A percentile compares a stretch with the other conserved stretches of the same genome.
These are phyloP conservation scores for Pleurotus djamor DNA, from an alignment of 768 basidiomycete species.

Conservation along the genomic window DNA sequence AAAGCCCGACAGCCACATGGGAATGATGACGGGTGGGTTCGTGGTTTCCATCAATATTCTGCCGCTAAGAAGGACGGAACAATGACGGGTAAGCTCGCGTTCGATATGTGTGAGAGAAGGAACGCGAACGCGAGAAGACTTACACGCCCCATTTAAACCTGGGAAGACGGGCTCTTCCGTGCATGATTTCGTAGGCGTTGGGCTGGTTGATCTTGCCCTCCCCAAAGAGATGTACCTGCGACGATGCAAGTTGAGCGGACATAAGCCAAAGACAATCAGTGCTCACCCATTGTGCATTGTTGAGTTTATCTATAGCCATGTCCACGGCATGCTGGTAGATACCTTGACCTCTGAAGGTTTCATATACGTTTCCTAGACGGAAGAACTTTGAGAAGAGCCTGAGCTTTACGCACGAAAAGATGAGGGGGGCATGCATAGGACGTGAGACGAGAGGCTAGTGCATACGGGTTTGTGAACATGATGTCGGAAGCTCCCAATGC, in stretches of 20 bases:
- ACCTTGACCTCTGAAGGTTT: conserved; percentile 89
- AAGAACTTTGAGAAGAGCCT: conserved; percentile 87
- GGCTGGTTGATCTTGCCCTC: conserved; percentile 89
- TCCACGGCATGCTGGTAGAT: conserved; percentile 88
- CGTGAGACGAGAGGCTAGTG: conserved; percentile 4
- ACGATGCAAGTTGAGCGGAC: neutral
- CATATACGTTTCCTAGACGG: conserved; percentile 84
- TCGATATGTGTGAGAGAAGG: conserved; percentile 5
- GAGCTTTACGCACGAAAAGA: conserved; percentile 23
- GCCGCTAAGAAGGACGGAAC: conserved; percentile 45
- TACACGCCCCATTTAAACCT: conserved; percentile 97
- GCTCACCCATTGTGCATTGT: conserved; percentile 85
- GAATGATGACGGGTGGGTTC: conserved; percentile 76
- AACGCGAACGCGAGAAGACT: conserved; percentile 28
- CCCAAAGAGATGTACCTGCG: conserved; percentile 86
- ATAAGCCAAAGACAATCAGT: neutral
- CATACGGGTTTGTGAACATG: conserved; percentile 92
- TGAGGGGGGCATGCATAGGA: conserved; percentile 6
- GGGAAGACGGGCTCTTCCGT: conserved; percentile 50
- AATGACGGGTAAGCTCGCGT: neutral
- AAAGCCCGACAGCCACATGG: conserved; percentile 92
- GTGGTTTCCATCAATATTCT: conserved; percentile 69
- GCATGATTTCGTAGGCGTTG: conserved; percentile 36
- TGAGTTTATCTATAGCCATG: conserved; percentile 74
- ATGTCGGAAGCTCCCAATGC: conserved; percentile 91